Base-by-base conservation (phyloP, 495 filamentous ascomycete genomes). In the Annulohypoxylon nitens region DNA sequence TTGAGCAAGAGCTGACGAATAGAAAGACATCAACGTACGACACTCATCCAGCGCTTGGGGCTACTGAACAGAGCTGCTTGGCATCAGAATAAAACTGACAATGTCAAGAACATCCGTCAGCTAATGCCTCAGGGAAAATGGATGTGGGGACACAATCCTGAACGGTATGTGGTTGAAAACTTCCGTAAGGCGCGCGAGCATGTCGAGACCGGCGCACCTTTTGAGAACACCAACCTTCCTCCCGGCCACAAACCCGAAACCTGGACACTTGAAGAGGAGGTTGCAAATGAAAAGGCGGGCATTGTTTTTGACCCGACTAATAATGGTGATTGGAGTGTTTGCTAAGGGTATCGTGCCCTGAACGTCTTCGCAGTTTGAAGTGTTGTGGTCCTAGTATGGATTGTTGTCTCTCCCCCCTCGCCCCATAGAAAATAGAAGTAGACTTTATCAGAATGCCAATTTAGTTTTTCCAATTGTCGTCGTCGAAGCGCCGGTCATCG, bases 111-210 rank as follows among this genome's bases (percentile, higher is more conserved):
- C 4, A 8, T 47, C 6, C 4, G 4, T 7, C 18, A 20, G 8
- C 16, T 47, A 47, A 7, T 47, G 43, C 43, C n/a, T 4, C 43
- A 47, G 16, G 43, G 43, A 6, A 47, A 47, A 47, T 47, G 43
- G n/a, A 20, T 47, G n/a, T 47, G 43, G n/a, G 43, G 43, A 47
- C 43, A 47, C 43, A 47, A 47, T 18, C 4, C 43, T 47, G 43
- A 47, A 9, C n/a, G 16, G 43, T 47, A 47, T 14, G 43, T 47
- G 43, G 16, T 47, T 20, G 43, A 20, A 3, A 47, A 47, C 18
- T 47, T 47, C 43, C 43, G n/a, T 8, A 18, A 47, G 43, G 43
- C 43, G 3, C 43, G 43, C 43, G 43, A 47, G 12, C 43, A 47
- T 20, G 18, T 47, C 43, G n/a, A 47, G 43, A 47, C 43, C n/a